phyloP scores from a whole-genome alignment of 495 filamentous ascomycete species.

The Entonaema liquescens region DNA sequence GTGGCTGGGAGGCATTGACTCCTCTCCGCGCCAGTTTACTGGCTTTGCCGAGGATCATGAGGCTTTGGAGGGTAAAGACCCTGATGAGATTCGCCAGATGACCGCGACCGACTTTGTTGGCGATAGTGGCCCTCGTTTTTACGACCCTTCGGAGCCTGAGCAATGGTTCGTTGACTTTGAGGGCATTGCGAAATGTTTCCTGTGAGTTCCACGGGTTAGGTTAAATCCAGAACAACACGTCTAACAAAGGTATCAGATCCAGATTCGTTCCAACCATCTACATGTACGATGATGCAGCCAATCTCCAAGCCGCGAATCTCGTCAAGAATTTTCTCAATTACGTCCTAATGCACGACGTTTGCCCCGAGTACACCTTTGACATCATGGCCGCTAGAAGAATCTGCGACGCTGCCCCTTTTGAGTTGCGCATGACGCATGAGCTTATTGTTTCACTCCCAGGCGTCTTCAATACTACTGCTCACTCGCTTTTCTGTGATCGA shows the following conservation, averaged over 20 bases:
- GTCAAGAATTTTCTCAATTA: conserved; percentile 92
- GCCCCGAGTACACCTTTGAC: conserved; percentile 76
- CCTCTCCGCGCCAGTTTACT: conserved; percentile 71
- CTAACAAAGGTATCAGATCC: conserved; percentile 53
- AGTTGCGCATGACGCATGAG: conserved; percentile 66
- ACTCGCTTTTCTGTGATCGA: conserved; percentile 40
- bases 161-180: conserved; percentile 85
- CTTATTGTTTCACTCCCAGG: conserved; percentile 68
- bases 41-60: conserved; percentile 65
- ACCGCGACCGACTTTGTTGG: conserved; percentile 67
- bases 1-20: conserved; percentile 80
- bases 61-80: conserved; percentile 60
- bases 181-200: conserved; percentile 76
- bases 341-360: conserved; percentile 82
- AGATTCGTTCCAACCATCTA: conserved; percentile 33
- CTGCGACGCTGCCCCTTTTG: conserved; percentile 72
- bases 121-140: conserved; percentile 51
- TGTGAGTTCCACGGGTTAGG: conserved; percentile 61
- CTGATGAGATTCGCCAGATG: conserved; percentile 69
- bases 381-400: conserved; percentile 70
- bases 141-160: conserved; percentile 53
- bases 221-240: conserved; percentile 19
- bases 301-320: conserved; percentile 52
- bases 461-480: conserved; percentile 70
- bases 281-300: conserved; percentile 42